Percentiles rank a stretch among this genome's conserved stretches.
phyloP scores from a whole-genome alignment of 2,329 filamentous ascomycete genomes.

The Exophiala sp. region DNA sequence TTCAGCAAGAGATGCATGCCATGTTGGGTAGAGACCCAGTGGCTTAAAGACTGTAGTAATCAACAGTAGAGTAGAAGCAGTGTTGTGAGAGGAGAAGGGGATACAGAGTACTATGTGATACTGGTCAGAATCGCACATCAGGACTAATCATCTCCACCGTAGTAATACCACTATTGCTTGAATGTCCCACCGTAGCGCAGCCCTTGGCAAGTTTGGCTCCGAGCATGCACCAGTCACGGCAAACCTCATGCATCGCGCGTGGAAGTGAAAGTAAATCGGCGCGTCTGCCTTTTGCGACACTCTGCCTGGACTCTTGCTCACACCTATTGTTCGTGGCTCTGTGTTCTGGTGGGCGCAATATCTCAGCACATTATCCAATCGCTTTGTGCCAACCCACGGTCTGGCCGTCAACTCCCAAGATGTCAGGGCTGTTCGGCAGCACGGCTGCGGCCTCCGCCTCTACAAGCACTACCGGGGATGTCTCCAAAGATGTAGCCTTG shows the following conservation, averaged over 20 bases:
- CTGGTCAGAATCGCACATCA: too few species aligned
- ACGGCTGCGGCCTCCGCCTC: constrained; percentile 49
- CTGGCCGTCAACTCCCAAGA: constrained; percentile 32
- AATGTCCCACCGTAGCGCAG: neutral
- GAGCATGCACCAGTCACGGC: neutral
- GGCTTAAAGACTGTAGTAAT: too few species aligned
- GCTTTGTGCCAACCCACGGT: too few species aligned
- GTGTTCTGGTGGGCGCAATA: neutral
- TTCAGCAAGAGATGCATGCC: too few species aligned
- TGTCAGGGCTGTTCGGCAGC: constrained; percentile 62
- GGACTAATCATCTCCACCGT: too few species aligned
- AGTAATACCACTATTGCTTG: too few species aligned
- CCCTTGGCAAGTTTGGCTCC: neutral
- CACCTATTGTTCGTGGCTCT: neutral
- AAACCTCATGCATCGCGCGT: neutral
- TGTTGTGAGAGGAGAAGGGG: too few species aligned
- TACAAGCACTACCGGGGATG: constrained; percentile 78
- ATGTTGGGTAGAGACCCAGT: too few species aligned
- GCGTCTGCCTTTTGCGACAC: neutral
- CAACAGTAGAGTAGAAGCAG: too few species aligned
- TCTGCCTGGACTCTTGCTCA: neutral
- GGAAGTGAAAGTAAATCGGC: neutral
- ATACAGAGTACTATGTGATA: too few species aligned
- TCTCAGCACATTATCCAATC: neutral
- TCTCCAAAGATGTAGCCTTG: constrained; percentile 82